Base-by-base conservation (phyloP, 108 stramenopile genomes). In the Skeletonema potamos region DNA sequence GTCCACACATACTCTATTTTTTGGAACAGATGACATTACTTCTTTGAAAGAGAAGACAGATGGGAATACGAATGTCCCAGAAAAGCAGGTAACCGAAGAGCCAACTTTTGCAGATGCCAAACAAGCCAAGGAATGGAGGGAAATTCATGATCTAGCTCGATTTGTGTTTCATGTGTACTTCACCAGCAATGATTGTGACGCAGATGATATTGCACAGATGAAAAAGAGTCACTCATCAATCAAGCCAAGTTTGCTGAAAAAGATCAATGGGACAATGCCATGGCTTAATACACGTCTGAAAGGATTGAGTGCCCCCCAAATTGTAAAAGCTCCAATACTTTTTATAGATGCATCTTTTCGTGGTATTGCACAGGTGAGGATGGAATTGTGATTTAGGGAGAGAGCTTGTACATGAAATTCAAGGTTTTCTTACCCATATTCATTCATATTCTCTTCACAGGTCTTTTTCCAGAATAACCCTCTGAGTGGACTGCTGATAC, bases 391-490 rank as follows among this genome's bases (percentile, higher is more conserved):
- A n/a, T n/a, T n/a, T n/a, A 51, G 6, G 7, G 22, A 51, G 20
- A n/a, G 20, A 0, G 48, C 0, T 2, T 41, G 39, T n/a, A 4
- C 15, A 41, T n/a, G 39, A 41, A 41, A 1, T 41, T 3, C 13
- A 41, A 41, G 39, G n/a, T 15, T 15, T 20, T 22, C 48, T 22
- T 18, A 1, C 48, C 8, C 8, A 13, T 1, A 22, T 51, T 15
- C 18, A 51, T 51, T 20, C 7, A 0, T 22, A 9, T n/a, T 6
- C 7, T 7, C 4, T 34, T 7, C 34, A 11, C 69, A 77, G 58
- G 77, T 79, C 32, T 73, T 62, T 37, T 83, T 83, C 57, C 72
- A 74, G 28, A 83, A 83, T 27, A 75, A 74, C 27, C 82, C 82
- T 1, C 9, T 78, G 6, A 74, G 58, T 44, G 82, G 82, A 27